These are phyloP conservation scores for Sungouiozyma ichnusensis DNA, from an alignment of 805 yeast species.

Conservation along the genomic window DNA sequence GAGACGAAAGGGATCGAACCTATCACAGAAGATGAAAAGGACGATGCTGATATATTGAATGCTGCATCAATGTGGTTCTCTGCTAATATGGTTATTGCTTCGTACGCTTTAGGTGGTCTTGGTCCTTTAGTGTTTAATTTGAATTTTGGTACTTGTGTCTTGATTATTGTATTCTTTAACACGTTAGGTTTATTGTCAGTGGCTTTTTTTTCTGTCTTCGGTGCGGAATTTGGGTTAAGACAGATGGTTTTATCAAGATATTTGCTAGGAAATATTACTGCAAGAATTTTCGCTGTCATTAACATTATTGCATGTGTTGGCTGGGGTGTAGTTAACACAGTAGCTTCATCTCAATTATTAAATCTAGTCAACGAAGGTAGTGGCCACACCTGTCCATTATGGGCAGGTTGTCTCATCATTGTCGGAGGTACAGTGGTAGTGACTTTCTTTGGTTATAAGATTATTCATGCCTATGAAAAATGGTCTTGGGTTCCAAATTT, in stretches of 20 bases:
- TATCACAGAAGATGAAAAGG: constrained; percentile 68
- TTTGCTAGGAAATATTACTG: constrained; percentile 63
- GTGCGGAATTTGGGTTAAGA: constrained; percentile 76
- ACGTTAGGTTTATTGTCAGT: constrained; percentile 67
- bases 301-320: constrained; percentile 84
- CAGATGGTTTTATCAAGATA: constrained; percentile 77
- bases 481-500: constrained; percentile 82
- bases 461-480: constrained; percentile 73
- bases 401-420: constrained; percentile 82
- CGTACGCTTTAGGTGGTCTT: constrained; percentile 67
- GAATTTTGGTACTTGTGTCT: constrained; percentile 61
- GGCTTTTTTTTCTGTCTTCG: constrained; percentile 74
- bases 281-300: constrained; percentile 66
- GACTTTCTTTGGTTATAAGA: constrained; percentile 74
- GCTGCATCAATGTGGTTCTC: constrained; percentile 88
- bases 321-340: constrained; percentile 90
- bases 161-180: constrained; percentile 62
- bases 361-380: constrained; percentile 56
- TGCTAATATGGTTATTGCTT: constrained; percentile 79
- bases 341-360: constrained; percentile 78
- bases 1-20: constrained; percentile 75
- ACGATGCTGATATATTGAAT: constrained; percentile 50
- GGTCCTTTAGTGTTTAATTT: constrained; percentile 56
- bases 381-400: constrained; percentile 55
- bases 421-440: constrained; percentile 58